Conservation (phyloP, 768 basidiomycete species). For the Serendipita sp. region DNA sequence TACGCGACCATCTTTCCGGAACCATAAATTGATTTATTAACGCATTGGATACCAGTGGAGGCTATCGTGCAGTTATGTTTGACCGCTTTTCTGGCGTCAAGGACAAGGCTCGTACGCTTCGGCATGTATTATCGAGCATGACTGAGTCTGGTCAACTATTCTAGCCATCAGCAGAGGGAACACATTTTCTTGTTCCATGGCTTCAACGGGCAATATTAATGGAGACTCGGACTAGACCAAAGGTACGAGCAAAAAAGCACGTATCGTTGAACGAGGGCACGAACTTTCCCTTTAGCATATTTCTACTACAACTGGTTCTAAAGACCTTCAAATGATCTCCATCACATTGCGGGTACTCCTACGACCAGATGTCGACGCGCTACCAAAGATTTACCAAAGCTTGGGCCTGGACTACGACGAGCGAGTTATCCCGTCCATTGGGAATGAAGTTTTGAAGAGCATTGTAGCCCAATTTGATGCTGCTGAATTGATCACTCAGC, state of each 20-base stretch:
- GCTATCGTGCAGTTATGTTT: conserved; percentile 93
- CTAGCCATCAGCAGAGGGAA: conserved; percentile 82
- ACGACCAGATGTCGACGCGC: conserved; percentile 72
- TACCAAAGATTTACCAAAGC: conserved; percentile 87
- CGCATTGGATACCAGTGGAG: conserved; percentile 26
- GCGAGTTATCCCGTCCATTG: conserved; percentile 90
- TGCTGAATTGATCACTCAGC: conserved; percentile 89
- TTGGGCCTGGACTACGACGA: conserved; percentile 96
- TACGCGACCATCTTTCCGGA: not conserved
- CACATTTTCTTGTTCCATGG: conserved; percentile 92
- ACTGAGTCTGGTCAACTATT: conserved; percentile 6
- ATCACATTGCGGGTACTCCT: conserved; percentile 92
- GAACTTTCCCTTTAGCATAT: not conserved
- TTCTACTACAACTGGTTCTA: conserved; percentile 91
- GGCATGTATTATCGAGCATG: not conserved
- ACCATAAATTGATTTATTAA: not conserved
- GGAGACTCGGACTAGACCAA: conserved; percentile 92
- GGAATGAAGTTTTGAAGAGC: conserved; percentile 93
- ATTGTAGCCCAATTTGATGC: conserved; percentile 99
- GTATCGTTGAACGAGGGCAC: not conserved
- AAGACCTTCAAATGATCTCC: conserved; percentile 97
- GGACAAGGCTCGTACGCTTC: conserved; percentile 37
- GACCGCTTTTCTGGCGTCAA: conserved; percentile 90
- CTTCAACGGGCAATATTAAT: conserved; percentile 91
- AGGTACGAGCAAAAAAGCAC: conserved; percentile 32